Evolutionary conservation across 1,284 basidiomycete species (phyloP).

Genomic region (Cryptococcus amylolentus): DNA sequence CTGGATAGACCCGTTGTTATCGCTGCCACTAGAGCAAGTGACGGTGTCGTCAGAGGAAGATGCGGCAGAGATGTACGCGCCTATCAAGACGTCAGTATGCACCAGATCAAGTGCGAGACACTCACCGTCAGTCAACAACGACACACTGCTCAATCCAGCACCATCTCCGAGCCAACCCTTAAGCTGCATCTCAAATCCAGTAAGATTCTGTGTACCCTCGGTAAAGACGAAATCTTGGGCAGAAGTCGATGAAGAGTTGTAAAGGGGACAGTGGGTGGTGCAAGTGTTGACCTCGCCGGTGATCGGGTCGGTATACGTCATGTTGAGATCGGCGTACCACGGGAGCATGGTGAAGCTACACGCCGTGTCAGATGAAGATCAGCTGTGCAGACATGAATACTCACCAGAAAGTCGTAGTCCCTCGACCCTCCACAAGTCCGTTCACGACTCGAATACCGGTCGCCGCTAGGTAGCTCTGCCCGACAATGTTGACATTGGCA

Average conservation of each 20-base stretch:
- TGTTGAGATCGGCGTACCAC: constrained; percentile 73
- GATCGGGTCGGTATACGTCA: constrained; percentile 72
- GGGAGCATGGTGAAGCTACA: constrained; percentile 76
- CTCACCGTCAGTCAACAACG: constrained; percentile 79
- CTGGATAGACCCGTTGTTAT: constrained; percentile 57
- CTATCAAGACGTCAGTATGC: constrained; percentile 13
- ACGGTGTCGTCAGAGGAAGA: constrained; percentile 63
- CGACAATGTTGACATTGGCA: constrained; percentile 70
- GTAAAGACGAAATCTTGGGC: constrained; percentile 66
- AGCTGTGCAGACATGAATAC: constrained; percentile 27
- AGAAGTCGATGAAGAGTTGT: constrained; percentile 64
- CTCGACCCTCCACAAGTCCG: constrained; percentile 73
- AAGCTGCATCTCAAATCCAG: constrained; percentile 69
- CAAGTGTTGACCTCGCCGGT: constrained; percentile 72
- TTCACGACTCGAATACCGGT: constrained; percentile 85
- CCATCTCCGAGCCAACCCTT: constrained; percentile 70
- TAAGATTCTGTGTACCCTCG: constrained; percentile 60
- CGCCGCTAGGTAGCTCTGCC: constrained; percentile 59
- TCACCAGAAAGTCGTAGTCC: constrained; percentile 81
- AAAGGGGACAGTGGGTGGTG: constrained; percentile 66
- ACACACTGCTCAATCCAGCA: constrained; percentile 80
- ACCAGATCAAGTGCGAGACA: constrained; percentile 5
- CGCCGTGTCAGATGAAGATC: constrained; percentile 5
- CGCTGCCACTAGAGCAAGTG: constrained; percentile 62
- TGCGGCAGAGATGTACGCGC: constrained; percentile 64